Conservation (phyloP, 129 eudicot species). For the Artemisia argyi region DNA sequence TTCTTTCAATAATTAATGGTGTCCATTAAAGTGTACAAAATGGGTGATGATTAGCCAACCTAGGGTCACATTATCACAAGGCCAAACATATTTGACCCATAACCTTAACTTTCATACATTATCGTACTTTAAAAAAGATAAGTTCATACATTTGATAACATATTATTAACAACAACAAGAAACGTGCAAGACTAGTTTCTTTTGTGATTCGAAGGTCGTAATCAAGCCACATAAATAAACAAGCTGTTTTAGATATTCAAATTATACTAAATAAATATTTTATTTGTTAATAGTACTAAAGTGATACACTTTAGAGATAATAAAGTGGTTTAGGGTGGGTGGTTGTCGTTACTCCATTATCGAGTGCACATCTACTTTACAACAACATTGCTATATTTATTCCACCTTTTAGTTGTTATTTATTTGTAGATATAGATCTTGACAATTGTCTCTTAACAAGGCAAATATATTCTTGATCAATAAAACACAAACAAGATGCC, state of each 20-base stretch:
- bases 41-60: conserved; percentile 12
- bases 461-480: too few relatives aligned
- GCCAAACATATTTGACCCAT: background rate
- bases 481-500: too few relatives aligned
- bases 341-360: conserved; percentile 37
- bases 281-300: conserved; percentile 29
- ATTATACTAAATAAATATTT: background rate
- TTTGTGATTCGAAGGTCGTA: conserved; percentile 8
- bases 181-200: background rate
- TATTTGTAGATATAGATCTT: background rate
- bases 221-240: background rate
- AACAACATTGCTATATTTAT: conserved; percentile 9
- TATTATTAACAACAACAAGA: background rate
- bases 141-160: background rate
- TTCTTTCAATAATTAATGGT: conserved; percentile 10
- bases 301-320: conserved; percentile 30
- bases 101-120: background rate
- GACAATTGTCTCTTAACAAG: too few relatives aligned
- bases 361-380: conserved; percentile 37
- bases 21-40: too few relatives aligned
- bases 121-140: background rate
- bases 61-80: conserved; percentile 1
- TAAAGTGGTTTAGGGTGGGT: conserved; percentile 32
- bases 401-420: background rate
- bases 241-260: background rate